These are phyloP conservation scores for Spergularia bocconei DNA, from an alignment of 148 eudicot species.

Conservation along the genomic window DNA sequence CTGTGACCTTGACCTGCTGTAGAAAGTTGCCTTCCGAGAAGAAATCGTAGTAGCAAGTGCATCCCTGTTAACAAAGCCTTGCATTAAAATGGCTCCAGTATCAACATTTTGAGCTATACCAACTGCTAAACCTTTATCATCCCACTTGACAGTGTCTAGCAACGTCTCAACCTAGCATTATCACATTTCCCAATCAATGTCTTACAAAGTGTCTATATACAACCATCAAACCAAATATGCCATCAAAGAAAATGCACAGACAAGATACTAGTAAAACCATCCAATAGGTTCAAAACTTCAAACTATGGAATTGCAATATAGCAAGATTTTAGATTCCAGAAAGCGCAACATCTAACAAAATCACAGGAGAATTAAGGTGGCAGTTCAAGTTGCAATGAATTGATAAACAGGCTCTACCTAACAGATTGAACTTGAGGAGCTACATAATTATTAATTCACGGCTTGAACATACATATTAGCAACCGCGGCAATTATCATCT, in stretches of 20 bases:
- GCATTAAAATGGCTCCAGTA: conserved; percentile 94
- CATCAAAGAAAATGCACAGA: neutral
- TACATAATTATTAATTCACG: too few relatives aligned
- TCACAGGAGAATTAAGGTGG: neutral
- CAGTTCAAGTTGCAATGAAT: neutral
- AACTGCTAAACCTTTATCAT: conserved; percentile 98
- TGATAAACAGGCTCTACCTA: neutral
- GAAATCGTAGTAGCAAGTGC: conserved; percentile 76
- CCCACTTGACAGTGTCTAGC: conserved; percentile 93
- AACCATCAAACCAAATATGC: neutral
- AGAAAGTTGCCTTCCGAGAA: conserved; percentile 90
- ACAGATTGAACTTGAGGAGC: too few relatives aligned
- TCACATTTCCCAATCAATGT: conserved; percentile 28
- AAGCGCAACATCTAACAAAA: neutral
- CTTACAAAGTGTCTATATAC: neutral
- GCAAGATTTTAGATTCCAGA: neutral
- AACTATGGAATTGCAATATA: neutral
- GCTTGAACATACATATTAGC: too few relatives aligned
- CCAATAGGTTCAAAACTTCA: neutral
- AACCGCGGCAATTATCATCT: too few relatives aligned
- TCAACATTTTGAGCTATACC: conserved; percentile 98
- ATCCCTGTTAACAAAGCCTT: conserved; percentile 89
- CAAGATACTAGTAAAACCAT: neutral
- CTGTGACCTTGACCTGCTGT: conserved; percentile 77
- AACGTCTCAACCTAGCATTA: conserved; percentile 68